phyloP scores from a whole-genome alignment of 768 basidiomycete species.

The Lactifluus subvellereus region DNA sequence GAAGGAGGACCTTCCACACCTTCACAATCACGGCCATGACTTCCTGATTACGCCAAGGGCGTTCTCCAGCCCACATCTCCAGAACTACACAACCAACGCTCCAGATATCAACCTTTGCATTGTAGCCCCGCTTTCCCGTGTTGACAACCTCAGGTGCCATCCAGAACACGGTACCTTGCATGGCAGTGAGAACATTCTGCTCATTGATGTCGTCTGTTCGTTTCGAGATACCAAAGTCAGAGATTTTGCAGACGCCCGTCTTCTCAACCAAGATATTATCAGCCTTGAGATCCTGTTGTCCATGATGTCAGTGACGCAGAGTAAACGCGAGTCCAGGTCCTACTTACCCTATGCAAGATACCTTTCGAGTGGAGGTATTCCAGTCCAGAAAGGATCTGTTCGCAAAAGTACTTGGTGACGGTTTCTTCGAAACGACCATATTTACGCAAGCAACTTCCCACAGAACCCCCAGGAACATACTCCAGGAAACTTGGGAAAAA shows the following conservation, averaged over 20 bases:
- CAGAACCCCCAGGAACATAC: slow-evolving; percentile 96
- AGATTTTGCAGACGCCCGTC: slow-evolving; percentile 91
- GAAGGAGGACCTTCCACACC: slow-evolving; percentile 39
- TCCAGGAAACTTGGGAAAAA: slow-evolving; percentile 74
- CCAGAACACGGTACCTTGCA: slow-evolving; percentile 99
- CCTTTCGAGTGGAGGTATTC: slow-evolving; percentile 89
- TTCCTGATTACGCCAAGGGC: slow-evolving; percentile 92
- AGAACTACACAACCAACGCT: slow-evolving; percentile 97
- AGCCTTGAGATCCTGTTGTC: slow-evolving; percentile 81
- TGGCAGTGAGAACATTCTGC: slow-evolving; percentile 80
- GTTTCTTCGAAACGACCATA: slow-evolving; percentile 91
- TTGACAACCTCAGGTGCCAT: slow-evolving; percentile 97
- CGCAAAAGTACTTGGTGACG: slow-evolving; percentile 88
- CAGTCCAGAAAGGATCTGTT: slow-evolving; percentile 85
- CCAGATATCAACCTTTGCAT: slow-evolving; percentile 98
- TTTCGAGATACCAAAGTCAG: slow-evolving; percentile 98
- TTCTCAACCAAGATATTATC: slow-evolving; percentile 97
- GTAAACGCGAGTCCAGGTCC: not conserved
- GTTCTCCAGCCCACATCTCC: slow-evolving; percentile 97
- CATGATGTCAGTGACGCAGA: slow-evolving; percentile 6
- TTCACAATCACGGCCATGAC: slow-evolving; percentile 91
- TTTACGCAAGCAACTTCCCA: slow-evolving; percentile 83
- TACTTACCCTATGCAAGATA: slow-evolving; percentile 82
- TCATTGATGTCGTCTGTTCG: slow-evolving; percentile 81
- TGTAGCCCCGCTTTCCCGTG: slow-evolving; percentile 84